Percentiles rank a stretch among this genome's conserved stretches.
Conservation (phyloP, 1,284 basidiomycete genomes). For the Papiliotrema laurentii region DNA sequence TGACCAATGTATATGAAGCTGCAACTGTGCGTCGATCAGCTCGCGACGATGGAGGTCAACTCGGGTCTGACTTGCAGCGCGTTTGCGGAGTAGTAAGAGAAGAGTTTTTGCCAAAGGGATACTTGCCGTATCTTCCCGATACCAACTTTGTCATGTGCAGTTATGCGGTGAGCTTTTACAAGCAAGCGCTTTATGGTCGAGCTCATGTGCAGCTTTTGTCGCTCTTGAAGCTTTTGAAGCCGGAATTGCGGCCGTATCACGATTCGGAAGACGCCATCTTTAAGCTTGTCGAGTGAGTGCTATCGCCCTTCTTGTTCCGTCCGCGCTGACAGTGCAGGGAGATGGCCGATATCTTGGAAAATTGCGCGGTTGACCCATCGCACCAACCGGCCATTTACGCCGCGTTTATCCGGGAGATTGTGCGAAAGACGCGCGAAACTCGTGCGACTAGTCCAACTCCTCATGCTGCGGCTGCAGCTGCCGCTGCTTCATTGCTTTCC, state of each 20-base stretch:
- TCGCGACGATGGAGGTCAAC: too few relatives aligned
- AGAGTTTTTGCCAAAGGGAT: conserved; percentile 67
- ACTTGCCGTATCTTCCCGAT: conserved; percentile 80
- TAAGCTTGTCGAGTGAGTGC: conserved; percentile 25
- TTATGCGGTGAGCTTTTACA: conserved; percentile 52
- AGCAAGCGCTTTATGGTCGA: background rate
- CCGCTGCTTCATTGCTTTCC: conserved; percentile 4
- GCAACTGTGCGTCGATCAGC: too few relatives aligned
- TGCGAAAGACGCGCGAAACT: conserved; percentile 48
- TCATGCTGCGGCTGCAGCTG: background rate
- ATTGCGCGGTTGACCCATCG: conserved; percentile 63
- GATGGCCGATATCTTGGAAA: conserved; percentile 72
- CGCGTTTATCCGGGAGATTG: conserved; percentile 69
- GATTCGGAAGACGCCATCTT: conserved; percentile 39
- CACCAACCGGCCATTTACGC: conserved; percentile 86
- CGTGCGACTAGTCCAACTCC: conserved; percentile 8
- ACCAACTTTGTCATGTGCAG: conserved; percentile 86
- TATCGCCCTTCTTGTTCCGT: too few relatives aligned
- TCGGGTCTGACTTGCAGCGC: too few relatives aligned
- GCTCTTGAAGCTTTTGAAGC: conserved; percentile 67
- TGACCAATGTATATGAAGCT: conserved; percentile 71
- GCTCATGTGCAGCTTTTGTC: conserved; percentile 61
- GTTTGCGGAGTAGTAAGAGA: conserved; percentile 52
- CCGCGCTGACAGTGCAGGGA: conserved; percentile 53
- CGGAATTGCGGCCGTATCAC: conserved; percentile 42